These are phyloP conservation scores for Neoboletus magnificus DNA, from an alignment of 768 basidiomycete species.

Conservation along the genomic window DNA sequence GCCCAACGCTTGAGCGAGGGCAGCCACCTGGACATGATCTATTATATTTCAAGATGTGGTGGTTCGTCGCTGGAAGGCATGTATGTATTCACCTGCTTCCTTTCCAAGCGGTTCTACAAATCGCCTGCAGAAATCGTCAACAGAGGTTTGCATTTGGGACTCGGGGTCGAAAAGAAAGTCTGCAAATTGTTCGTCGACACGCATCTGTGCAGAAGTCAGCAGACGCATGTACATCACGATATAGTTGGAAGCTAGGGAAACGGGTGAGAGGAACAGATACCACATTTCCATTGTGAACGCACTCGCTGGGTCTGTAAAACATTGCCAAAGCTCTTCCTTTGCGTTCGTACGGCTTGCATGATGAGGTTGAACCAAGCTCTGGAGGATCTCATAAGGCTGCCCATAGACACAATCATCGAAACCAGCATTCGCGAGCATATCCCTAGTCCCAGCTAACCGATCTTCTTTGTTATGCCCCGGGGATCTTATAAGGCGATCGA, in stretches of 20 bases:
- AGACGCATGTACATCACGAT: slow-evolving; percentile 80
- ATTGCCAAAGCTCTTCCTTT: slow-evolving; percentile 34
- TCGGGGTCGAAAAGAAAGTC: slow-evolving; percentile 80
- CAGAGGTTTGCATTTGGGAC: slow-evolving; percentile 51
- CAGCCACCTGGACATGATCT: slow-evolving; percentile 84
- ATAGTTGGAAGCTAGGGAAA: slow-evolving; percentile 55
- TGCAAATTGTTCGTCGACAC: slow-evolving; percentile 50
- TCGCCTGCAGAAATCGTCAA: slow-evolving; percentile 67
- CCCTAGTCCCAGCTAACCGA: slow-evolving; percentile 49
- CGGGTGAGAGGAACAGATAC: neutral
- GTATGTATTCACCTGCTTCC: slow-evolving; percentile 59
- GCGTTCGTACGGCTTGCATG: slow-evolving; percentile 35
- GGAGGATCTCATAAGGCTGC: slow-evolving; percentile 70
- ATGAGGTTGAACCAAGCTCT: slow-evolving; percentile 42
- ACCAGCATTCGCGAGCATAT: slow-evolving; percentile 50
- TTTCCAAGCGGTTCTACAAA: slow-evolving; percentile 76
- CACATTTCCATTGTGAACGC: slow-evolving; percentile 8
- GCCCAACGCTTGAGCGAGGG: slow-evolving; percentile 64
- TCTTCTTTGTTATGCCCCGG: slow-evolving; percentile 46
- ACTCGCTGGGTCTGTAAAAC: slow-evolving; percentile 56
- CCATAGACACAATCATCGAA: slow-evolving; percentile 70
- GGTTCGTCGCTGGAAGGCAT: neutral
- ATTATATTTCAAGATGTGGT: slow-evolving; percentile 2
- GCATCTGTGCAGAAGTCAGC: slow-evolving; percentile 80
- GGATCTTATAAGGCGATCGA: slow-evolving; percentile 62